These are phyloP conservation scores for Geotrichum europaeum DNA, from an alignment of 1,139 yeast genomes.

Conservation along the genomic window DNA sequence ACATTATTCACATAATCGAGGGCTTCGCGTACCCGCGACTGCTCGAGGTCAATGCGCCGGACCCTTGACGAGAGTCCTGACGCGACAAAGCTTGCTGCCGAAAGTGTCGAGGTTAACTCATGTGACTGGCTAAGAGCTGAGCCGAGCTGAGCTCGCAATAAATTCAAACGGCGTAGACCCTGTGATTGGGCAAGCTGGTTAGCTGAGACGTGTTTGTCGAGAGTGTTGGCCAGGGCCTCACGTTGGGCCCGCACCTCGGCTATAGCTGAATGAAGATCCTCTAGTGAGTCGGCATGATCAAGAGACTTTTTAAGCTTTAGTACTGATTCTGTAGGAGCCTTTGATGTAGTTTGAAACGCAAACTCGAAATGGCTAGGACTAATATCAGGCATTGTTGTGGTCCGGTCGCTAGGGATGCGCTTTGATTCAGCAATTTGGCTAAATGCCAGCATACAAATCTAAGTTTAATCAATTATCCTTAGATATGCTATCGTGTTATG, in stretches of 20 bases:
- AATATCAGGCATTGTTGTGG: background rate
- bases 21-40: conserved; percentile 59
- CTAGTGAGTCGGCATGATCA: conserved; percentile 14
- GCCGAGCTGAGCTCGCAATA: conserved; percentile 30
- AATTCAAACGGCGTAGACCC: conserved; percentile 25
- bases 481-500: background rate
- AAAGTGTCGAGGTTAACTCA: conserved; percentile 46
- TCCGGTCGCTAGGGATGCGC: background rate
- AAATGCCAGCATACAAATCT: background rate
- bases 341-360: background rate
- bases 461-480: background rate
- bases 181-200: conserved; percentile 14
- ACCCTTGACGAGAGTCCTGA: conserved; percentile 62
- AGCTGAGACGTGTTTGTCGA: conserved; percentile 15
- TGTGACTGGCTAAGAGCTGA: conserved; percentile 37
- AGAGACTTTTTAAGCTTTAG: conserved; percentile 9
- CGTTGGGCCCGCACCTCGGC: conserved; percentile 10
- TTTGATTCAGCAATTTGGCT: background rate
- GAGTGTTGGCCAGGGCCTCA: conserved; percentile 5
- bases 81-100: conserved; percentile 62
- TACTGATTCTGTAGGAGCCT: background rate
- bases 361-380: background rate
- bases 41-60: conserved; percentile 63
- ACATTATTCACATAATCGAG: conserved; percentile 60
- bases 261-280: conserved; percentile 13